Evolutionary conservation across 192 early-diverging fungal genomes (phyloP), one percentile per base, ranked within the genome.

Genomic region (Linnemannia zychae): DNA sequence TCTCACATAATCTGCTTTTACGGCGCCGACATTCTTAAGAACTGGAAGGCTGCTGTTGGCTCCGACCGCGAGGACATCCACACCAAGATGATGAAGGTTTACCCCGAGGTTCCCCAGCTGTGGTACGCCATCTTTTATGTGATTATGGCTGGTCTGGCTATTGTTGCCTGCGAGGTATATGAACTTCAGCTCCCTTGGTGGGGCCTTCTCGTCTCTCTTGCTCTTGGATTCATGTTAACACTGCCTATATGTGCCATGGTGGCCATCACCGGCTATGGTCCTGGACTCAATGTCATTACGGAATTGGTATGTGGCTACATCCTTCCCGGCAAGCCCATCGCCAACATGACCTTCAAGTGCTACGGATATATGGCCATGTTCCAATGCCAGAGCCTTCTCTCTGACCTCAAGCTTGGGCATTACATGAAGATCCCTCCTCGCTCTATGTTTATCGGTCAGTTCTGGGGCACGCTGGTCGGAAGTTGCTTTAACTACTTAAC

Each of bases 351-450:
- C 38, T 94, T 94, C 89, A 94, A 94, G 88, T 88, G 87, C 52
- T 88, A 91, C 72, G 88, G 90, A n/a, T 88, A 88, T 75, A 88
- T 88, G 69, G 79, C 79, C n/a, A 81, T 81, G 79, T 81, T 88
- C 31, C 96, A 98, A 89, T 94, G 94, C 66, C 80, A 97, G 15
- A 83, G 88, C 24, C 91, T 97, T 16, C 73, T 95, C 18, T 44
- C 72, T 38, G 95, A 96, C 86, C 87, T 97, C 65, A 97, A 97
- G 77, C 88, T 96, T 11, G 93, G 93, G 0, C 92, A 94, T 66
- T 95, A 95, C 83, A 90, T 94, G 87, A 94, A 96, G 80, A 92
- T 96, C 24, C 90, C 93, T 16, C 95, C 95, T 13, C 89, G 90
- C 40, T 76, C 89, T 24, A 89, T 96, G 87, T 94, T 96, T 77